Evolutionary conservation across 305 asterid species (phyloP), one percentile per base, ranked within the genome.

Genomic region (Andrographis paniculata): DNA sequence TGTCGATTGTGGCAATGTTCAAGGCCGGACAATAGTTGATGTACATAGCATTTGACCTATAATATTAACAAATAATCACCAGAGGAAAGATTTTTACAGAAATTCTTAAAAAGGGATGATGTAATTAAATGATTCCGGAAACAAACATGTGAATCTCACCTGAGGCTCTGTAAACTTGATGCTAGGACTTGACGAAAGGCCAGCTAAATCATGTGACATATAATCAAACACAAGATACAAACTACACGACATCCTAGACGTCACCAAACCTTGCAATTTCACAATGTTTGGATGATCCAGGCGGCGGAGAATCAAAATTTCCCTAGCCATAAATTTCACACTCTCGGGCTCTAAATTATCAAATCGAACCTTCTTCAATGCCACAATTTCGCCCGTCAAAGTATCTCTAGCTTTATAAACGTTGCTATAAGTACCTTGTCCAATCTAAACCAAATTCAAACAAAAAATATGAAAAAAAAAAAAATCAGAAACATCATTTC

Each of bases 331-430:
- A 64, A 87, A 87, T 53, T 66, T 87, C 59, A 87, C 94, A 44
- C 96, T 83, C 69, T 84, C 95, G 0, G 96, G 96, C 74, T 87
- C 96, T 70, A 87, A 62, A 69, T 78, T 87, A 67, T 87, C 96
- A 33, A 87, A 87, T 48, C 95, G 76, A 61, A 87, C 96, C 66
- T 84, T 87, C 77, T 87, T 84, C 64, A 87, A 41, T 17, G 95
- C 95, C 40, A 87, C 96, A 35, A 87, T 76, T 56, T 63, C 65
- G 53, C 93, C 95, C 7, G 84, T 68, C 41, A 76, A 33, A n/a
- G 74, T 54, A 75, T 87, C 96, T 64, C 80, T 84, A 60, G 96
- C 96, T 75, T 87, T 87, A 64, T 87, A 87, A 57, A 87, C 96
- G 67, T 87, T 87, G 60, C 95, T 87, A 58, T 87, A 87, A 17